Percentiles rank a stretch among this genome's conserved stretches.
Evolutionary conservation across 202 grass and related monocot genomes (phyloP).

Genomic region (Panicum hallii): DNA sequence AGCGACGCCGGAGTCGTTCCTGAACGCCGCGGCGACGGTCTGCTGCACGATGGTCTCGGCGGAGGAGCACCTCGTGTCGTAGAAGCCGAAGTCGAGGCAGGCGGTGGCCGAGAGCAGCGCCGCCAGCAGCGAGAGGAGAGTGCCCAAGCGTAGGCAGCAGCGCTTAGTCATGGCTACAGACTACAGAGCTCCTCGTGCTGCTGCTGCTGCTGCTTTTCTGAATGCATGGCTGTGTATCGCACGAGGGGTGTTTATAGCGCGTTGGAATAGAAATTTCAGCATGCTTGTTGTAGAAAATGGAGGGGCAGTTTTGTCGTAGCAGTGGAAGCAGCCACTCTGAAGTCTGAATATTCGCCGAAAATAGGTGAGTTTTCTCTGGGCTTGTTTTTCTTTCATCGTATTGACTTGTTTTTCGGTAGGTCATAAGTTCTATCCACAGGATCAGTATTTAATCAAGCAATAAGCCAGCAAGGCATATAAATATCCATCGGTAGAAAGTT

Average conservation of each 20-base stretch:
- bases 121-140: background rate
- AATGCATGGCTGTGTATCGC: background rate
- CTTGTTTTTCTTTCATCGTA: background rate
- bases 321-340: too few relatives aligned
- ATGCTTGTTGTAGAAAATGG: background rate
- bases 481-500: too few relatives aligned
- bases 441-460: too few relatives aligned
- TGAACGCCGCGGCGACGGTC: constrained; percentile 54
- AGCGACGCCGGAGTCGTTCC: constrained; percentile 63
- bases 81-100: constrained; percentile 60
- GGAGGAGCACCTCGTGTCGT: constrained; percentile 54
- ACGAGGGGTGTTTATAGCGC: background rate
- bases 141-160: background rate
- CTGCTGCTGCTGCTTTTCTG: background rate
- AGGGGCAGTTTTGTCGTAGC: background rate
- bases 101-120: background rate
- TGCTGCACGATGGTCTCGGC: constrained; percentile 64
- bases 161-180: background rate
- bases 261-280: background rate
- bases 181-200: background rate
- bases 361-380: background rate
- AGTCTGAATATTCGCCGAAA: background rate
- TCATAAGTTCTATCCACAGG: background rate
- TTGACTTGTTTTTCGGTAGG: background rate
- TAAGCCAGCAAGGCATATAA: too few relatives aligned